Conservation (phyloP, 164 flowering plant species). For the Saururus chinensis region DNA sequence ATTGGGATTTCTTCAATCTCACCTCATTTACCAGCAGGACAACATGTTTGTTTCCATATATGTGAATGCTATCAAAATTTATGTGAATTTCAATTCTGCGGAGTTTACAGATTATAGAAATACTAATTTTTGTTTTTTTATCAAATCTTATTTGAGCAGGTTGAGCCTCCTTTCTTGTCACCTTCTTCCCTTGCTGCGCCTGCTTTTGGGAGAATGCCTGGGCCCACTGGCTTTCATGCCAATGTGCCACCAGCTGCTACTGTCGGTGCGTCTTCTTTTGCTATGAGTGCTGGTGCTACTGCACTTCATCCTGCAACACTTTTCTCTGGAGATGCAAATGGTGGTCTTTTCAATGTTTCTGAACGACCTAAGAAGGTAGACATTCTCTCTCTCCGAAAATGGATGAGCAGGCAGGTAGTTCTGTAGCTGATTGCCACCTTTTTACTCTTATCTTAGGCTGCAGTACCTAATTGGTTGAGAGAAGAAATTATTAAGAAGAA, state of each 20-base stretch:
- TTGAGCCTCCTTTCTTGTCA: conserved; percentile 46
- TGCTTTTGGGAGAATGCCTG: conserved; percentile 50
- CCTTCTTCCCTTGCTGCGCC: conserved; percentile 43
- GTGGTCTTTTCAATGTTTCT: conserved; percentile 45
- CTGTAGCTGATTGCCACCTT: neutral
- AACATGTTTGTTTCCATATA: conserved; percentile 35
- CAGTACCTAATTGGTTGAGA: conserved; percentile 96
- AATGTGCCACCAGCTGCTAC: conserved; percentile 28
- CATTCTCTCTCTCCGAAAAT: neutral
- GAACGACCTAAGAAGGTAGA: conserved; percentile 97
- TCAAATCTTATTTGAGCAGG: conserved; percentile 30
- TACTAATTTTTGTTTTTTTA: neutral
- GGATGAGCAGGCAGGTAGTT: neutral
- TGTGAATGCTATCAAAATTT: neutral
- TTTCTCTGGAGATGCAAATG: conserved; percentile 62
- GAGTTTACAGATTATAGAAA: neutral
- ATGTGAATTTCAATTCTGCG: neutral
- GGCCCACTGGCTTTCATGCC: conserved; percentile 43
- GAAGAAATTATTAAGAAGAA: conserved; percentile 92
- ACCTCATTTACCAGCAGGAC: conserved; percentile 31
- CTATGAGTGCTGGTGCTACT: conserved; percentile 34
- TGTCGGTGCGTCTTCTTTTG: conserved; percentile 25
- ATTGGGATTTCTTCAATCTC: conserved; percentile 45
- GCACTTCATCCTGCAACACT: conserved; percentile 43
- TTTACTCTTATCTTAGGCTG: conserved; percentile 38